phyloP scores from a whole-genome alignment of 164 flowering plant species.

The Tinospora cordifolia region DNA sequence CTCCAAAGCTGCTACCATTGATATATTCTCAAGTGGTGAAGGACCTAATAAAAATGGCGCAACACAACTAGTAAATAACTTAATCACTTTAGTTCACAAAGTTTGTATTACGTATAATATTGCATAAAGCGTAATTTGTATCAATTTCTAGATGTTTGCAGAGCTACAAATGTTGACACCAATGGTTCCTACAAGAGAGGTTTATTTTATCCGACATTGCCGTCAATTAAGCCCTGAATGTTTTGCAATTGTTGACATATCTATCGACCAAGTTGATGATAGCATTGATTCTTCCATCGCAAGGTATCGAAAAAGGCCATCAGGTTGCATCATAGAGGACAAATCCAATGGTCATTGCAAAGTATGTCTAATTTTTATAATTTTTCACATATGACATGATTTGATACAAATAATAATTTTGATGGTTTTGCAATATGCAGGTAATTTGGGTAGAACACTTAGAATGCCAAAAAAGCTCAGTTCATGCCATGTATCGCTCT shows the following conservation, averaged over 20 bases:
- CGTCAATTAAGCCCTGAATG: slow-evolving; percentile 62
- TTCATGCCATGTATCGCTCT: slow-evolving; percentile 62
- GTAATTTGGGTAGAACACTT: slow-evolving; percentile 93
- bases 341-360: slow-evolving; percentile 88
- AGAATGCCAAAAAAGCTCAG: slow-evolving; percentile 63
- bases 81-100: not conserved
- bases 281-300: slow-evolving; percentile 58
- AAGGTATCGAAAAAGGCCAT: slow-evolving; percentile 80
- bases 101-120: not conserved
- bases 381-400: not conserved
- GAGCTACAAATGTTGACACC: slow-evolving; percentile 97
- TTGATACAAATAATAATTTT: not conserved
- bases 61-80: slow-evolving; percentile 60
- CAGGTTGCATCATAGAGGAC: slow-evolving; percentile 95
- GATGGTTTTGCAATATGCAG: slow-evolving; percentile 24
- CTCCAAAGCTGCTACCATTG: slow-evolving; percentile 87
- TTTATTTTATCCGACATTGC: slow-evolving; percentile 72
- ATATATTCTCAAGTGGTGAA: slow-evolving; percentile 67
- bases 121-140: not conserved
- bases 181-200: slow-evolving; percentile 82
- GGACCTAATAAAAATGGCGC: slow-evolving; percentile 61
- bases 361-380: slow-evolving; percentile 26
- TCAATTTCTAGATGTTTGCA: slow-evolving; percentile 73
- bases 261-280: slow-evolving; percentile 72
- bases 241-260: slow-evolving; percentile 93